phyloP scores from a whole-genome alignment of 495 filamentous ascomycete species.

The Poronia punctata region DNA sequence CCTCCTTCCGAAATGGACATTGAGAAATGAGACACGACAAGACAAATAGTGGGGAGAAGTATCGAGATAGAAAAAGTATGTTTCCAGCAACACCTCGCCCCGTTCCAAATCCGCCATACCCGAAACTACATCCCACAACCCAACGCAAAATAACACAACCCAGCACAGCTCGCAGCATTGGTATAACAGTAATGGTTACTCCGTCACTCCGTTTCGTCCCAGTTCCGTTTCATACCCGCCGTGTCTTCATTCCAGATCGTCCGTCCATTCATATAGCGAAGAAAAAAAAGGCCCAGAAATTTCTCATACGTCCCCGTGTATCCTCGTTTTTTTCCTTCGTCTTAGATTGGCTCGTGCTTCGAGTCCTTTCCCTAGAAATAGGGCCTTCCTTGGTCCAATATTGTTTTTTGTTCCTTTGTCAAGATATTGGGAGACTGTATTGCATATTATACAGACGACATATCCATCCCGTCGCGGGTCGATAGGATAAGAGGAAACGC shows the following conservation, averaged over 20 bases:
- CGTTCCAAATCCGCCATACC: not conserved
- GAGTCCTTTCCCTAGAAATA: constrained; percentile 4
- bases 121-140: constrained; percentile 9
- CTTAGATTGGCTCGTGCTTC: not conserved
- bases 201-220: constrained; percentile 11
- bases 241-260: constrained; percentile 8
- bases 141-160: too few species aligned
- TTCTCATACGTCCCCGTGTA: not conserved
- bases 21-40: constrained; percentile 17
- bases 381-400: constrained; percentile 17
- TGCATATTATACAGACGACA: constrained; percentile 28
- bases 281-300: constrained; percentile 3
- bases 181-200: constrained; percentile 7
- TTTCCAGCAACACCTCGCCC: constrained; percentile 6
- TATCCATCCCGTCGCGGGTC: constrained; percentile 13
- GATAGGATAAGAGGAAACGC: constrained; percentile 11
- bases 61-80: constrained; percentile 6
- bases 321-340: not conserved
- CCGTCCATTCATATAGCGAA: constrained; percentile 5
- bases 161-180: constrained; percentile 1
- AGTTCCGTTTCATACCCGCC: constrained; percentile 6
- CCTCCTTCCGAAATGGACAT: constrained; percentile 18
- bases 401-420: too few species aligned
- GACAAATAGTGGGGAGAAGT: constrained; percentile 9
- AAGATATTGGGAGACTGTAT: constrained; percentile 16